Conservation (phyloP, 1,284 basidiomycete species). For the Hymenochaete sp. region DNA sequence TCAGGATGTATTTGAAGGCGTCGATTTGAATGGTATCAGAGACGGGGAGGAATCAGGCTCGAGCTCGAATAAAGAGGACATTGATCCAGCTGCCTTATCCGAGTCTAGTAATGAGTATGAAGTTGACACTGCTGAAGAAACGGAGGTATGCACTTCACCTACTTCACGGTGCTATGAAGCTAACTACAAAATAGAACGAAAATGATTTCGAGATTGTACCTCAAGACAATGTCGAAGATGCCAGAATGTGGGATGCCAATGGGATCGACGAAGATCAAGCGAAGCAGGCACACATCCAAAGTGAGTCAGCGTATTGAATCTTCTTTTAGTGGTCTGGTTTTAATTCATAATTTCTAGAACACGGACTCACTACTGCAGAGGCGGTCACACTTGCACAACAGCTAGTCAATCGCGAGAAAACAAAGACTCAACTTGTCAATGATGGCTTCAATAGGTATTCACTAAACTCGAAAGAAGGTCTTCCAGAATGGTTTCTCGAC, state of each 20-base stretch:
- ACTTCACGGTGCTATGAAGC: not conserved
- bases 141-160: not conserved
- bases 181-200: conserved; percentile 26
- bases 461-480: conserved; percentile 82
- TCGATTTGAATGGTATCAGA: conserved; percentile 39
- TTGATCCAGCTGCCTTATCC: conserved; percentile 21
- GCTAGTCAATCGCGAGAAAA: conserved; percentile 87
- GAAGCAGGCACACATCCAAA: conserved; percentile 63
- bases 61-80: conserved; percentile 28
- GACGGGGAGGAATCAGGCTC: conserved; percentile 30
- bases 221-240: conserved; percentile 49
- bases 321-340: conserved; percentile 14
- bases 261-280: conserved; percentile 71
- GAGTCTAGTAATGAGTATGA: conserved; percentile 5
- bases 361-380: conserved; percentile 85
- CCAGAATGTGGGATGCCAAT: conserved; percentile 75
- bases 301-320: conserved; percentile 40
- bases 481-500: conserved; percentile 96
- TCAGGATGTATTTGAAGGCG: conserved; percentile 71
- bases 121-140: not conserved
- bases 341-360: conserved; percentile 39
- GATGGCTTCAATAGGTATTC: conserved; percentile 95
- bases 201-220: conserved; percentile 73
- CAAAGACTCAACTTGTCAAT: conserved; percentile 84
- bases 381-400: conserved; percentile 89